Conservation (phyloP, 2,329 filamentous ascomycete genomes). For the Mycosphaerella sp. region DNA sequence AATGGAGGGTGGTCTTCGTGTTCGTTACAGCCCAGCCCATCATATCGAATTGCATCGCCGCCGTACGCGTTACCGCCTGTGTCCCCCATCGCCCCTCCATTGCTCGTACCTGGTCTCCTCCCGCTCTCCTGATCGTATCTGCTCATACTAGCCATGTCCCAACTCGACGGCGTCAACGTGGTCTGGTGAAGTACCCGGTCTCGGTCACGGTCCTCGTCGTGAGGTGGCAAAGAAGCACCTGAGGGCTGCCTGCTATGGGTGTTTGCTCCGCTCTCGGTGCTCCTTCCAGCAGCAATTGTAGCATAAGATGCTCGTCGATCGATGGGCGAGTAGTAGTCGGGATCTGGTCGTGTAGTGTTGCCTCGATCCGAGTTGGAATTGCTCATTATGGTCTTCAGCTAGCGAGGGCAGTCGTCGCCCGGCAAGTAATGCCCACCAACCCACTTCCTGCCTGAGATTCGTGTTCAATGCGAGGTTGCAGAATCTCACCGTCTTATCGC, state of each 20-base stretch:
- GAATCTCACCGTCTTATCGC: background rate
- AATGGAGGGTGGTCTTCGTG: conserved; percentile 43
- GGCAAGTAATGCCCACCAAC: background rate
- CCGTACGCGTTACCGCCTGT: conserved; percentile 5
- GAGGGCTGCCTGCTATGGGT: background rate
- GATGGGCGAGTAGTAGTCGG: conserved; percentile 28
- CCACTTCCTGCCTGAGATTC: background rate
- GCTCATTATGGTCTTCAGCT: conserved; percentile 33
- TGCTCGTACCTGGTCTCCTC: conserved; percentile 10
- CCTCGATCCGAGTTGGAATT: conserved; percentile 35
- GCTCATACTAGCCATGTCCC: conserved; percentile 8
- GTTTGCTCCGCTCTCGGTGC: background rate
- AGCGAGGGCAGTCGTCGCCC: background rate
- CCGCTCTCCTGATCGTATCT: conserved; percentile 8
- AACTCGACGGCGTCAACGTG: conserved; percentile 1
- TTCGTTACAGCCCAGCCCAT: conserved; percentile 16
- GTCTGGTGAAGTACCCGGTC: conserved; percentile 3
- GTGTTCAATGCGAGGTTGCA: background rate
- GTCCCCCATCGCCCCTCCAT: conserved; percentile 10
- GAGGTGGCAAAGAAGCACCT: background rate
- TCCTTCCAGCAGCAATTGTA: conserved; percentile 50
- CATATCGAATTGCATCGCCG: conserved; percentile 18
- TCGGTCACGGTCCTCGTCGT: background rate
- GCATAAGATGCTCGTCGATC: conserved; percentile 55
- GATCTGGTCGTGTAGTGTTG: conserved; percentile 35